Evolutionary conservation across 495 filamentous ascomycete species (phyloP).

Genomic region (Aspergillus biplanus): DNA sequence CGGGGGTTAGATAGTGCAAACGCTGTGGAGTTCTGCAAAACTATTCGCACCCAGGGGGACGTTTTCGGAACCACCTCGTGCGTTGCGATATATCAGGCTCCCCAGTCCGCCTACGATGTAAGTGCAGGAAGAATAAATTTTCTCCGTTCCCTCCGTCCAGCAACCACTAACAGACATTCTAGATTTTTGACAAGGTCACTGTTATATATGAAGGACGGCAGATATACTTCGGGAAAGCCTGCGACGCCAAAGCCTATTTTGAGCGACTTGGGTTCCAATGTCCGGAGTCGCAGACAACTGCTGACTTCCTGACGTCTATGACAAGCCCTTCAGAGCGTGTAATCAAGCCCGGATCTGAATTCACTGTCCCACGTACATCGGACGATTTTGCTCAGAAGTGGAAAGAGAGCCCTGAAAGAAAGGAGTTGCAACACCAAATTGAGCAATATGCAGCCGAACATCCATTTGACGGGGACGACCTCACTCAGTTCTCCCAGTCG

Average conservation of each 20-base stretch:
- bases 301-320: slow-evolving; percentile 72
- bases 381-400: slow-evolving; percentile 68
- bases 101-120: slow-evolving; percentile 70
- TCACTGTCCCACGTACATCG: slow-evolving; percentile 63
- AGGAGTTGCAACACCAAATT: slow-evolving; percentile 53
- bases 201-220: slow-evolving; percentile 62
- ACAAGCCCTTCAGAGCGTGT: slow-evolving; percentile 63
- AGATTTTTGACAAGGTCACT: slow-evolving; percentile 47
- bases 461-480: slow-evolving; percentile 24
- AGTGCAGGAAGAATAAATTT: neutral
- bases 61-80: slow-evolving; percentile 71
- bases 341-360: slow-evolving; percentile 58
- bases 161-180: slow-evolving; percentile 39
- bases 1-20: slow-evolving; percentile 79
- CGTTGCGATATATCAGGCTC: slow-evolving; percentile 77
- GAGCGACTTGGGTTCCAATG: slow-evolving; percentile 55
- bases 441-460: slow-evolving; percentile 41
- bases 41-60: slow-evolving; percentile 68
- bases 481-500: slow-evolving; percentile 25
- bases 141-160: neutral
- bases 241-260: slow-evolving; percentile 60
- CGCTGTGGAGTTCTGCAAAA: slow-evolving; percentile 67
- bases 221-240: slow-evolving; percentile 61
- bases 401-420: slow-evolving; percentile 55
- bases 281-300: slow-evolving; percentile 59